These are phyloP conservation scores for Oryza longistaminata DNA, from an alignment of 176 grass and related monocot species.

Conservation along the genomic window DNA sequence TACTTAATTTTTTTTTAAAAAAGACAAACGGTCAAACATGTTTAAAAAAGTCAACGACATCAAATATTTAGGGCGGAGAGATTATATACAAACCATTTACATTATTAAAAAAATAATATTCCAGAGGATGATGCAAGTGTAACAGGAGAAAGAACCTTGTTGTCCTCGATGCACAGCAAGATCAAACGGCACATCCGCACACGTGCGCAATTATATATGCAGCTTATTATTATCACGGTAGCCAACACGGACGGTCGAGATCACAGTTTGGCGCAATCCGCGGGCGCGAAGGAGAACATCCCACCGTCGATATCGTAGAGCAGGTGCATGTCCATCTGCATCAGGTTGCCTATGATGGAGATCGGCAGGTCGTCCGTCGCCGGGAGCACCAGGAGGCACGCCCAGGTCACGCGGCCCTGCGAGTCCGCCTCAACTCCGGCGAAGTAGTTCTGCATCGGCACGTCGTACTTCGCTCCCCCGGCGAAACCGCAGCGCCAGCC, in stretches of 20 bases:
- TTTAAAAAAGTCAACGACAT: too few species aligned
- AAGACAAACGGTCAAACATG: too few species aligned
- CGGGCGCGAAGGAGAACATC: constrained; percentile 43
- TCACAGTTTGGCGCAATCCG: constrained; percentile 44
- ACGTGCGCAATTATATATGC: too few species aligned
- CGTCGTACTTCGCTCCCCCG: constrained; percentile 41
- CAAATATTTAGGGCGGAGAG: too few species aligned
- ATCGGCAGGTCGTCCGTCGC: background rate
- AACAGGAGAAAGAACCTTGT: background rate
- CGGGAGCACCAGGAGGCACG: constrained; percentile 50
- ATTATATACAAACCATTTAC: too few species aligned
- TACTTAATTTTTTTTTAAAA: too few species aligned
- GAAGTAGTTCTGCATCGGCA: constrained; percentile 54
- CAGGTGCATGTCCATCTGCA: constrained; percentile 65
- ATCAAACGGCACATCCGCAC: too few species aligned
- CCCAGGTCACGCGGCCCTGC: background rate
- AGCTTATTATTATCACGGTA: too few species aligned
- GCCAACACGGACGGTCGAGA: background rate
- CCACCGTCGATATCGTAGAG: constrained; percentile 44
- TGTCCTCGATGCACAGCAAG: too few species aligned
- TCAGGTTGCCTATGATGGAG: constrained; percentile 62
- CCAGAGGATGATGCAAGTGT: too few species aligned
- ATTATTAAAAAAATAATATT: too few species aligned
- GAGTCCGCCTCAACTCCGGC: constrained; percentile 25
- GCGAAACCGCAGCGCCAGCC: constrained; percentile 57